A percentile compares a stretch with the other conserved stretches of the same genome.
Evolutionary conservation across 169 alveolate genomes (phyloP).

Genomic region (Cryptosporidium viatorum): DNA sequence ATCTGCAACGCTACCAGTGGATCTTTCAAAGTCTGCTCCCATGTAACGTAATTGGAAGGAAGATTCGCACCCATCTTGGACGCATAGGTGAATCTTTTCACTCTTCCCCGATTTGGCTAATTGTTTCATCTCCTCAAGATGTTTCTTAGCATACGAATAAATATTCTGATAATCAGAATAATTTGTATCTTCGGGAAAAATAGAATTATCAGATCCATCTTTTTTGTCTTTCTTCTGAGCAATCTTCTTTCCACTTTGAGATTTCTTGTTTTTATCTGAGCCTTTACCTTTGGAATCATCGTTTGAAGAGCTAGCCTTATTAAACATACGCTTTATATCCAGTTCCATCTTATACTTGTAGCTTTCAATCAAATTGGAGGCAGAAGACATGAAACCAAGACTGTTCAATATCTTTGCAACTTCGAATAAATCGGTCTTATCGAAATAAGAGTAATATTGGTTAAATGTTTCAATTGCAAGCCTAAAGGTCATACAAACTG

Average conservation of each 20-base stretch:
- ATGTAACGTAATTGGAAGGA: constrained; percentile 82
- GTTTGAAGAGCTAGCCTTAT: not conserved
- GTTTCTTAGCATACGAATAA: constrained; percentile 27
- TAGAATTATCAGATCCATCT: constrained; percentile 5
- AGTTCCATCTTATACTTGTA: constrained; percentile 50
- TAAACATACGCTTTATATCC: constrained; percentile 7
- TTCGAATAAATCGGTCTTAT: constrained; percentile 42
- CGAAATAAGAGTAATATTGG: constrained; percentile 40
- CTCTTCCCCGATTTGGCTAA: not conserved
- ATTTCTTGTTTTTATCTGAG: constrained; percentile 7
- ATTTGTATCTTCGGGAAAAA: constrained; percentile 43
- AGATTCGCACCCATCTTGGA: constrained; percentile 27
- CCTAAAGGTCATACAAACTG: constrained; percentile 64
- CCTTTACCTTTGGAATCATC: constrained; percentile 3
- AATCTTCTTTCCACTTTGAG: not conserved
- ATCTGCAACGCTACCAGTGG: constrained; percentile 87
- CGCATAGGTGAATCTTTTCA: constrained; percentile 28
- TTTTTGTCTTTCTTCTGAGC: constrained; percentile 22
- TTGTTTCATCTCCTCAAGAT: constrained; percentile 13
- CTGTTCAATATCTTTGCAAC: not conserved
- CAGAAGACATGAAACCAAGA: constrained; percentile 42
- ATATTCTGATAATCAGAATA: constrained; percentile 32
- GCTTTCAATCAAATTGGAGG: constrained; percentile 18
- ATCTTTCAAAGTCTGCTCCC: constrained; percentile 87
- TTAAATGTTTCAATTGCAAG: constrained; percentile 51